phyloP scores from a whole-genome alignment of 2,329 filamentous ascomycete genomes.

The Fusarium sp. region DNA sequence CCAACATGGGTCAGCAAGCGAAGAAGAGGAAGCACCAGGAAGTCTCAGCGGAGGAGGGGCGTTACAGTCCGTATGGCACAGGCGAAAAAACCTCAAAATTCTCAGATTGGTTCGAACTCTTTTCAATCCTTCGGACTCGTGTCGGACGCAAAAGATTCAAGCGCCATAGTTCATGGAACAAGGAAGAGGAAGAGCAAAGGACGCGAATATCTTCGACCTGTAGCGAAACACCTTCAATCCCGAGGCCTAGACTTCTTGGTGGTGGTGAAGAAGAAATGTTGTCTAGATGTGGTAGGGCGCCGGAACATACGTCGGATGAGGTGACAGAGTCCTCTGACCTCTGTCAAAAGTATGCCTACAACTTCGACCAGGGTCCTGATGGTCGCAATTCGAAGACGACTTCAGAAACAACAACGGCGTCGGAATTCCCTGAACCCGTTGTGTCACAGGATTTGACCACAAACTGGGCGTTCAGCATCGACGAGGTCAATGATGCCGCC shows the following conservation, averaged over 20 bases:
- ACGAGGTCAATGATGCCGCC: constrained; percentile 1
- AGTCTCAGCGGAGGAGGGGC: background rate
- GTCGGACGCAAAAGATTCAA: background rate
- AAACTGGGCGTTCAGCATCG: background rate
- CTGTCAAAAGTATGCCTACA: background rate
- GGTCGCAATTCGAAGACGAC: background rate
- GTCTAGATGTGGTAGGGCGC: background rate
- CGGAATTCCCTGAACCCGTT: background rate
- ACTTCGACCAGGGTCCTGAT: background rate
- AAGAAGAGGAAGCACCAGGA: background rate
- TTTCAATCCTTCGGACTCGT: background rate
- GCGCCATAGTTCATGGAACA: background rate
- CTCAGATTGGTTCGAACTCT: background rate
- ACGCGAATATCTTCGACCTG: background rate
- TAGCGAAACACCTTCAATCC: background rate
- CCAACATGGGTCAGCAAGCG: constrained; percentile 9
- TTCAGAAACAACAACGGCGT: background rate
- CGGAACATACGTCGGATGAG: background rate
- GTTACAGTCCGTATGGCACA: background rate
- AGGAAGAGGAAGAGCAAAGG: background rate
- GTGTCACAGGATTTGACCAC: background rate
- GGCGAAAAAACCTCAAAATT: background rate
- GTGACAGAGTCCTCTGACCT: background rate
- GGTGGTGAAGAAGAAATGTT: background rate
- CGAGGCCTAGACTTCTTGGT: background rate